These are phyloP conservation scores for Trypanosoma boissoni DNA, from an alignment of 208 protist genomes.

Conservation along the genomic window DNA sequence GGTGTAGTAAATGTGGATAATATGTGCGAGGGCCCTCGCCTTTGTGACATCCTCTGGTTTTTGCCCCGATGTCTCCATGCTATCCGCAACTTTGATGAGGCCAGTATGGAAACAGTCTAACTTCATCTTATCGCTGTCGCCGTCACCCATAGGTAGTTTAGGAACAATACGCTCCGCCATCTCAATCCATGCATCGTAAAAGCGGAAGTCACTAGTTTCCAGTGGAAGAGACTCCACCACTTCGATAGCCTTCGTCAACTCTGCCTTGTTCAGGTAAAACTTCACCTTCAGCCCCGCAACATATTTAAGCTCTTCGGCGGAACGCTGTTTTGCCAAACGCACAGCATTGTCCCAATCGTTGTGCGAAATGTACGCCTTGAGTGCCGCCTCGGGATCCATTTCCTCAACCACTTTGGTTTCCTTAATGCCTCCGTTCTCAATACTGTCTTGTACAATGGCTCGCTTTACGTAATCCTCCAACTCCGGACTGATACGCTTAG, in stretches of 20 bases:
- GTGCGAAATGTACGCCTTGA: slow-evolving; percentile 87
- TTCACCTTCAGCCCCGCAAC: slow-evolving; percentile 78
- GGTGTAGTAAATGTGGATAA: slow-evolving; percentile 86
- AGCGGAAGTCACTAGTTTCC: slow-evolving; percentile 87
- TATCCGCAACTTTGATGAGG: slow-evolving; percentile 66
- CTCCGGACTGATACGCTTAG: slow-evolving; percentile 82
- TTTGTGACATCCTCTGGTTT: slow-evolving; percentile 75
- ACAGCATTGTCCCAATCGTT: slow-evolving; percentile 81
- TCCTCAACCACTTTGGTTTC: slow-evolving; percentile 85
- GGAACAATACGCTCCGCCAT: slow-evolving; percentile 55
- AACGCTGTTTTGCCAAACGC: slow-evolving; percentile 65
- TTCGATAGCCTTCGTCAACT: slow-evolving; percentile 53
- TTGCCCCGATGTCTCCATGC: slow-evolving; percentile 79
- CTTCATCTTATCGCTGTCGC: slow-evolving; percentile 24
- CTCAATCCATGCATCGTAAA: slow-evolving; percentile 81
- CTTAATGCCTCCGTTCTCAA: slow-evolving; percentile 68
- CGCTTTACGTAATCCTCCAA: slow-evolving; percentile 87
- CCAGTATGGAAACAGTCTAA: slow-evolving; percentile 53
- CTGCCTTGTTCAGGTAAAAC: slow-evolving; percentile 54
- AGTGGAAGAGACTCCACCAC: slow-evolving; percentile 57
- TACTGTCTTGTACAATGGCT: slow-evolving; percentile 88
- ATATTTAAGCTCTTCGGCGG: slow-evolving; percentile 64
- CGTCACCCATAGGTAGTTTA: slow-evolving; percentile 34
- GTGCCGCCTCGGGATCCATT: slow-evolving; percentile 83
- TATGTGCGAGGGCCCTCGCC: slow-evolving; percentile 58